A percentile compares a stretch with the other conserved stretches of the same genome.
phyloP scores from a whole-genome alignment of 805 yeast species.

The Citeromyces nyonsensis region DNA sequence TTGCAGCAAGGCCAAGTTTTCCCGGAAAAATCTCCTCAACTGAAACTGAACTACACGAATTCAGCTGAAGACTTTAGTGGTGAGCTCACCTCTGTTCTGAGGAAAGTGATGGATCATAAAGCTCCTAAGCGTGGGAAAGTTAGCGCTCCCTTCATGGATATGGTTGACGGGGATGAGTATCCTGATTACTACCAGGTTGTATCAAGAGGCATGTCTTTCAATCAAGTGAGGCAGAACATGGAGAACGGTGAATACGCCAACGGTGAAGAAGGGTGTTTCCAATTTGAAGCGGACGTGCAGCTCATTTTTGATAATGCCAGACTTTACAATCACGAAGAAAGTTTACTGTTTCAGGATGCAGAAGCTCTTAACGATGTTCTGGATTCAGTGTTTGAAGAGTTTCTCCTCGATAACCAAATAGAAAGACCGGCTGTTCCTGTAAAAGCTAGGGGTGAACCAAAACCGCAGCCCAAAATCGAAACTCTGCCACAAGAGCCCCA shows the following conservation, averaged over 20 bases:
- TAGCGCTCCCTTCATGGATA: constrained; percentile 61
- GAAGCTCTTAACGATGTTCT: constrained; percentile 32
- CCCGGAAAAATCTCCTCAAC: neutral
- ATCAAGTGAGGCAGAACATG: constrained; percentile 35
- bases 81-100: constrained; percentile 12
- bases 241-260: constrained; percentile 34
- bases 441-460: constrained; percentile 1
- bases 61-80: constrained; percentile 1
- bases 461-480: neutral
- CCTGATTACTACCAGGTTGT: constrained; percentile 75
- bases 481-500: constrained; percentile 4
- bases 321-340: constrained; percentile 57
- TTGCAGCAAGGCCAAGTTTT: constrained; percentile 10
- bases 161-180: constrained; percentile 51
- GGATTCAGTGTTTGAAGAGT: constrained; percentile 8
- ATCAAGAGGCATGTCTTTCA: constrained; percentile 60
- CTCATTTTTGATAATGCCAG: constrained; percentile 71
- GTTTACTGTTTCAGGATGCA: constrained; percentile 64
- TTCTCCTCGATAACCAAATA: neutral
- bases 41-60: neutral
- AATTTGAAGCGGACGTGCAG: constrained; percentile 40
- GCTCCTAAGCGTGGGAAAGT: constrained; percentile 33
- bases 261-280: constrained; percentile 31
- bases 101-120: constrained; percentile 25
- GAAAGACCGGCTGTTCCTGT: neutral